phyloP scores from a whole-genome alignment of 202 grass and related monocot species.

The Dendrocalamus latiflorus region DNA sequence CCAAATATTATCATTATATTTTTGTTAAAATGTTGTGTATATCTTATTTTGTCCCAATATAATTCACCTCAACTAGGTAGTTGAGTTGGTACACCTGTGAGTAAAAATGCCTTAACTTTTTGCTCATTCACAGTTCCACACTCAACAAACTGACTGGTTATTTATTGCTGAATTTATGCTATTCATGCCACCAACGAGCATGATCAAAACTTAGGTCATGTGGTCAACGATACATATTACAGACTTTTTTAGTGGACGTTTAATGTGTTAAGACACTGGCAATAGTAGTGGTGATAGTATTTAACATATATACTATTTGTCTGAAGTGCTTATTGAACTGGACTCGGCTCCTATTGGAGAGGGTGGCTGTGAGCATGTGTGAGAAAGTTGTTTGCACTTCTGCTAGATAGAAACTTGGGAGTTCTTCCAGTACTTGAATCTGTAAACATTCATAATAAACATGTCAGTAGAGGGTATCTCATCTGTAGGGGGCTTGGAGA shows the following conservation, averaged over 20 bases:
- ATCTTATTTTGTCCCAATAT: neutral
- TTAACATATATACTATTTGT: neutral
- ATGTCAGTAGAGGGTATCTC: neutral
- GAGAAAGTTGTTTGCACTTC: neutral
- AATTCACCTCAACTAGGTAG: neutral
- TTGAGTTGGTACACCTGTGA: neutral
- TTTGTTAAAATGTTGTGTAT: neutral
- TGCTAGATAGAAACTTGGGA: neutral
- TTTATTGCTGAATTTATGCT: conserved; percentile 8
- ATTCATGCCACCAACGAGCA: neutral
- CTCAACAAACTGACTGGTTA: neutral
- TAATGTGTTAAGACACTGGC: neutral
- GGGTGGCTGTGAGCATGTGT: neutral
- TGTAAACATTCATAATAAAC: neutral
- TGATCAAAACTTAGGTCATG: neutral
- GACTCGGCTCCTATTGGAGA: neutral
- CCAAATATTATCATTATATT: neutral
- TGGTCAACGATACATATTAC: neutral
- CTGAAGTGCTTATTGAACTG: neutral
- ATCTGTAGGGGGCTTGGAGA: neutral
- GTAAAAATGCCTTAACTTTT: neutral
- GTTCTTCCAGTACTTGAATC: neutral
- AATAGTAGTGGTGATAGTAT: neutral
- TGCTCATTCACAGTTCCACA: neutral
- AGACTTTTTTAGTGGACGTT: neutral